Percentiles rank a stretch among this genome's conserved stretches.
Evolutionary conservation across 1,284 basidiomycete species (phyloP).

Genomic region (Lentinus polychrous): DNA sequence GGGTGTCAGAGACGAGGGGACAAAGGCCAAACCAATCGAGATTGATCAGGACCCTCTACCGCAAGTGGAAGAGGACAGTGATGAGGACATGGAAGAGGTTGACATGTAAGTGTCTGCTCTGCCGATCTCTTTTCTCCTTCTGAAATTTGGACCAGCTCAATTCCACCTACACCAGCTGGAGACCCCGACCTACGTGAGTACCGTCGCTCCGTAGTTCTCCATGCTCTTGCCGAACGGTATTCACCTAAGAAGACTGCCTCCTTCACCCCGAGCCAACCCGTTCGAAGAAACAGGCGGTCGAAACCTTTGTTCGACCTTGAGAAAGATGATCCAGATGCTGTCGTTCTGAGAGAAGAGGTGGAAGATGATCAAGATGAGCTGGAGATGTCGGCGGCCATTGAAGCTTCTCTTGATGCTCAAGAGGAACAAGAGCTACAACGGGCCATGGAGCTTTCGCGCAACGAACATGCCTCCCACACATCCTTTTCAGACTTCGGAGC

Average conservation of each 20-base stretch:
- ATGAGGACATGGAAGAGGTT: slow-evolving; percentile 65
- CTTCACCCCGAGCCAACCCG: slow-evolving; percentile 22
- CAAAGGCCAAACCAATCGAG: slow-evolving; percentile 78
- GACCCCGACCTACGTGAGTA: slow-evolving; percentile 69
- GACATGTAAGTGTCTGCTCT: slow-evolving; percentile 44
- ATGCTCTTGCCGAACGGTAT: slow-evolving; percentile 55
- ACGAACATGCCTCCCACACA: slow-evolving; percentile 9
- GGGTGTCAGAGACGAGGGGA: slow-evolving; percentile 80
- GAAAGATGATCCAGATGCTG: slow-evolving; percentile 32
- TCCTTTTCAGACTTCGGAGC: not conserved
- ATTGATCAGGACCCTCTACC: slow-evolving; percentile 52
- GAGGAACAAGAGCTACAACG: slow-evolving; percentile 25
- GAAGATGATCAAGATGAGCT: slow-evolving; percentile 37
- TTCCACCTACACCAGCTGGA: slow-evolving; percentile 21
- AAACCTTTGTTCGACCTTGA: slow-evolving; percentile 52
- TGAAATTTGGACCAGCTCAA: slow-evolving; percentile 15
- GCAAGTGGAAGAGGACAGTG: slow-evolving; percentile 25
- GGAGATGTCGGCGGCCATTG: slow-evolving; percentile 49
- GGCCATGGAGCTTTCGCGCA: slow-evolving; percentile 26
- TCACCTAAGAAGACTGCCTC: slow-evolving; percentile 36
- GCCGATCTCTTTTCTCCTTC: not conserved
- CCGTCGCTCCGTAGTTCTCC: slow-evolving; percentile 58
- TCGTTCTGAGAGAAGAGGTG: not conserved
- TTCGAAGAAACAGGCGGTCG: slow-evolving; percentile 23
- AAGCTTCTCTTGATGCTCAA: slow-evolving; percentile 43